These are phyloP conservation scores for Lipomyces sp. DNA, from an alignment of 805 yeast species.

Conservation along the genomic window DNA sequence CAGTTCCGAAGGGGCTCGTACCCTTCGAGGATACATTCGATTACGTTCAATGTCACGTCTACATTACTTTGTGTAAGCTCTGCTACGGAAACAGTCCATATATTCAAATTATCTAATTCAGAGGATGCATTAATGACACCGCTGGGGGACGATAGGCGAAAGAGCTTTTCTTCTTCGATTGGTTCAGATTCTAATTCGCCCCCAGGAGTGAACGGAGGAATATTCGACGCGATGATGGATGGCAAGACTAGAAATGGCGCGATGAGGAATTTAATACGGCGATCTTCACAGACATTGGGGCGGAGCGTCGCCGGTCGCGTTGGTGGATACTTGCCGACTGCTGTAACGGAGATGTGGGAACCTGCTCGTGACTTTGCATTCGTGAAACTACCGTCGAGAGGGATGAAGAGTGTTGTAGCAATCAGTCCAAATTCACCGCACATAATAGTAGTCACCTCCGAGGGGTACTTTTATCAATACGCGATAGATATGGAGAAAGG, in stretches of 20 bases:
- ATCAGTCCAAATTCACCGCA: slow-evolving; percentile 46
- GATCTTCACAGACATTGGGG: slow-evolving; percentile 44
- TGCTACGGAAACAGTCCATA: slow-evolving; percentile 89
- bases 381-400: slow-evolving; percentile 64
- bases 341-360: slow-evolving; percentile 80
- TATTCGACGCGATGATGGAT: slow-evolving; percentile 38
- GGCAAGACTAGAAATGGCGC: slow-evolving; percentile 36
- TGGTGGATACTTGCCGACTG: slow-evolving; percentile 84
- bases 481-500: slow-evolving; percentile 85
- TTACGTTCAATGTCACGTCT: slow-evolving; percentile 74
- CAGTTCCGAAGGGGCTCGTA: slow-evolving; percentile 88
- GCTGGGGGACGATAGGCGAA: slow-evolving; percentile 29
- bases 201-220: slow-evolving; percentile 36
- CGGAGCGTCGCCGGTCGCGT: slow-evolving; percentile 69
- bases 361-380: slow-evolving; percentile 89
- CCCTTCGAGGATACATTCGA: slow-evolving; percentile 76
- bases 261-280: slow-evolving; percentile 34
- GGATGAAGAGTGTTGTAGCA: slow-evolving; percentile 47
- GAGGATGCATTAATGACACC: slow-evolving; percentile 22
- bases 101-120: slow-evolving; percentile 72
- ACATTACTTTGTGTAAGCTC: slow-evolving; percentile 79
- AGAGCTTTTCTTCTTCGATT: slow-evolving; percentile 29
- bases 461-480: slow-evolving; percentile 81
- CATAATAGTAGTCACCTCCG: slow-evolving; percentile 75
- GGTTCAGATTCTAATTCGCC: slow-evolving; percentile 37